Evolutionary conservation across 805 yeast species (phyloP).

Genomic region (Saccharomycodes ludwigii): DNA sequence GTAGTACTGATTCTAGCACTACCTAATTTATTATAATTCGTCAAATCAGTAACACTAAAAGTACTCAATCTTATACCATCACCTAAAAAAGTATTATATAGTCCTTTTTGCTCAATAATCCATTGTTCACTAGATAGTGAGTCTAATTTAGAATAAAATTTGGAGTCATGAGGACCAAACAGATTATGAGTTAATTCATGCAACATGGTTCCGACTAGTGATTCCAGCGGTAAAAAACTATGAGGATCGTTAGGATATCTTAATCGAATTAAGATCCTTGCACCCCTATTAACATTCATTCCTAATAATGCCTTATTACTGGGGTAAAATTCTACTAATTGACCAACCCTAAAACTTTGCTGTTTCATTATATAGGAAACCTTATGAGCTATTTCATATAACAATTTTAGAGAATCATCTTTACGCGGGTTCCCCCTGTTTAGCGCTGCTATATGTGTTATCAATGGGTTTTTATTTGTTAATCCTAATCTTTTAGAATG

Average conservation of each 20-base stretch:
- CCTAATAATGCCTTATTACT: constrained; percentile 56
- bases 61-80: constrained; percentile 20
- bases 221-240: constrained; percentile 49
- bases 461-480: constrained; percentile 5
- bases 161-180: constrained; percentile 67
- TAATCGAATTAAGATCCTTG: constrained; percentile 57
- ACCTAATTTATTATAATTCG: too few species aligned
- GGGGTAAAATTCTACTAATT: constrained; percentile 75
- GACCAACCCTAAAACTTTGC: constrained; percentile 50
- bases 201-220: constrained; percentile 67
- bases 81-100: constrained; percentile 21
- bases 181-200: constrained; percentile 81
- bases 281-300: constrained; percentile 69
- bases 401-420: constrained; percentile 42
- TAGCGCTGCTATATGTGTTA: constrained; percentile 28
- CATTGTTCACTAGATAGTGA: constrained; percentile 41
- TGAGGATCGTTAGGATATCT: constrained; percentile 42
- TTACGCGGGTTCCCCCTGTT: constrained; percentile 33
- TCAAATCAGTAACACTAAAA: too few species aligned
- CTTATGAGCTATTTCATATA: constrained; percentile 54
- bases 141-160: constrained; percentile 56
- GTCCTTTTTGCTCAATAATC: constrained; percentile 19
- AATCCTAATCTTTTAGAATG: constrained; percentile 1
- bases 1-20: too few species aligned
- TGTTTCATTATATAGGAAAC: constrained; percentile 74